Conservation (phyloP, 495 filamentous ascomycete species). For the Tuber melanosporum region DNA sequence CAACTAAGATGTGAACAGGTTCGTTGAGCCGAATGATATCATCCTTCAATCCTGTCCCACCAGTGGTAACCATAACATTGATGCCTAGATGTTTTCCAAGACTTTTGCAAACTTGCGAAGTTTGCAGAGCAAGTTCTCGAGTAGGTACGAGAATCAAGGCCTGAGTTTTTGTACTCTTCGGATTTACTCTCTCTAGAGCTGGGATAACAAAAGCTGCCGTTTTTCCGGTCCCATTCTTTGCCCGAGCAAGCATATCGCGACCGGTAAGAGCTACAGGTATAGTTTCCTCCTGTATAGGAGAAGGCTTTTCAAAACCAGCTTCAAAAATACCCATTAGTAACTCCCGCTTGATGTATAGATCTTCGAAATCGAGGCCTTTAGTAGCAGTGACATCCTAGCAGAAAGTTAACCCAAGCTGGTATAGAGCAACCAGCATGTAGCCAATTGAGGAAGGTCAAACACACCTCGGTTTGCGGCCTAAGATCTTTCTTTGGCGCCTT, state of each 20-base stretch:
- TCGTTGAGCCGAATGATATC: conserved; percentile 94
- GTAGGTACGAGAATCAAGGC: conserved; percentile 94
- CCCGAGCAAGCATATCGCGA: conserved; percentile 88
- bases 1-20: conserved; percentile 93
- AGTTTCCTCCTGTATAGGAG: conserved; percentile 97
- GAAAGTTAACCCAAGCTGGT: conserved; percentile 11
- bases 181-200: conserved; percentile 88
- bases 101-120: conserved; percentile 97
- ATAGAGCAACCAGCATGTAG: conserved; percentile 27
- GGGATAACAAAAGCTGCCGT: conserved; percentile 97
- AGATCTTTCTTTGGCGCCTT: conserved; percentile 75
- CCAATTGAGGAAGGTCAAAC: conserved; percentile 36
- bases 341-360: conserved; percentile 88
- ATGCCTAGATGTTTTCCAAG: conserved; percentile 92
- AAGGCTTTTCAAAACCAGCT: conserved; percentile 96
- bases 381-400: conserved; percentile 89
- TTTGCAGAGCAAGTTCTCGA: conserved; percentile 95
- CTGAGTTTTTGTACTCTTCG: conserved; percentile 90
- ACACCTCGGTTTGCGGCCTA: conserved; percentile 88
- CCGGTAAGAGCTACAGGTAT: conserved; percentile 95
- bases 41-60: conserved; percentile 87
- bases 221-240: conserved; percentile 98
- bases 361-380: conserved; percentile 94
- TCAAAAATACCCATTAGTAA: conserved; percentile 99
- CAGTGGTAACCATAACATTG: conserved; percentile 98